Conservation (phyloP, 2,329 filamentous ascomycete genomes). For the Aspergillus brasiliensis region DNA sequence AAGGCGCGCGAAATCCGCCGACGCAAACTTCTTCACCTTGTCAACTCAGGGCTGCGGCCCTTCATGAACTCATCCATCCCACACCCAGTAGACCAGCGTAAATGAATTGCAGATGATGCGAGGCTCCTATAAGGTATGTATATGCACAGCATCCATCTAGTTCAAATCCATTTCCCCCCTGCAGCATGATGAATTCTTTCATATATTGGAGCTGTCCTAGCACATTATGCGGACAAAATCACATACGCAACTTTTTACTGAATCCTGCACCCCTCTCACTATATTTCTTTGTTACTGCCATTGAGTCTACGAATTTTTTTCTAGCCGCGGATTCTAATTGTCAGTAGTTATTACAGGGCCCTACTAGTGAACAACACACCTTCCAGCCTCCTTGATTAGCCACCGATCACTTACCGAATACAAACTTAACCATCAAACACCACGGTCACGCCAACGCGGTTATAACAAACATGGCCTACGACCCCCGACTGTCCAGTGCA, state of each 20-base stretch:
- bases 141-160: neutral
- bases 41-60: slow-evolving; percentile 38
- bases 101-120: slow-evolving; percentile 31
- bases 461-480: slow-evolving; percentile 47
- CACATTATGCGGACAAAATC: slow-evolving; percentile 60
- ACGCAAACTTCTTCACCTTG: slow-evolving; percentile 19
- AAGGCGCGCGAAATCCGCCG: slow-evolving; percentile 16
- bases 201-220: slow-evolving; percentile 80
- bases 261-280: slow-evolving; percentile 17
- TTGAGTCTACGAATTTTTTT: neutral
- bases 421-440: slow-evolving; percentile 19
- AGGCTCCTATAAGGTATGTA: slow-evolving; percentile 34
- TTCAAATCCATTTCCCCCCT: neutral
- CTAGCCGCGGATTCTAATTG: slow-evolving; percentile 26
- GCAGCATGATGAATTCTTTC: slow-evolving; percentile 58
- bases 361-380: slow-evolving; percentile 32
- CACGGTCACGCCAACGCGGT: slow-evolving; percentile 12
- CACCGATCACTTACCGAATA: slow-evolving; percentile 7
- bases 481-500: slow-evolving; percentile 53
- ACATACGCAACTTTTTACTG: slow-evolving; percentile 54
- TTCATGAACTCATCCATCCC: slow-evolving; percentile 9
- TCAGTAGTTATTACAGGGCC: slow-evolving; percentile 33
- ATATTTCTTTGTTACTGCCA: slow-evolving; percentile 3
- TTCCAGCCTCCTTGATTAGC: slow-evolving; percentile 39
- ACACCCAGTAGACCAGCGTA: slow-evolving; percentile 5